Evolutionary conservation across 2,329 filamentous ascomycete genomes (phyloP).

Genomic region (Colletotrichum sp.): DNA sequence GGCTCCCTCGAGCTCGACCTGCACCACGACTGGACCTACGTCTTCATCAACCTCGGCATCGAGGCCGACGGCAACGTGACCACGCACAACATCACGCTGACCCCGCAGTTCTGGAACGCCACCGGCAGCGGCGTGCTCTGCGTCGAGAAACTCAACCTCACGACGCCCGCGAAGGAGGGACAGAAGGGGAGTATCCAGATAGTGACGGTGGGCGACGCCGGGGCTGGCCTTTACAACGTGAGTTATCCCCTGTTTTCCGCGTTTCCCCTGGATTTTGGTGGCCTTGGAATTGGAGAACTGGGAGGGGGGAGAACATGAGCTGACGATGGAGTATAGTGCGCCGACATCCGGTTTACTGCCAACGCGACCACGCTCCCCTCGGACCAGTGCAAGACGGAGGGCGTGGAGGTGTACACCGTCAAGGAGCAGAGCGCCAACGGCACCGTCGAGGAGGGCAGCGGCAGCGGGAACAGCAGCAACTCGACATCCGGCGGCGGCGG

Average conservation of each 20-base stretch:
- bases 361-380: conserved; percentile 49
- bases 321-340: conserved; percentile 59
- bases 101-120: conserved; percentile 62
- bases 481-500: background rate
- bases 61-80: conserved; percentile 49
- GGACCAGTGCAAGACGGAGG: conserved; percentile 63
- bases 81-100: conserved; percentile 74
- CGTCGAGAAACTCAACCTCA: conserved; percentile 62
- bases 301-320: background rate
- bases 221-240: conserved; percentile 71
- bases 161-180: conserved; percentile 61
- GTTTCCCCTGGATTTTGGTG: no score
- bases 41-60: conserved; percentile 59
- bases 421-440: conserved; percentile 30
- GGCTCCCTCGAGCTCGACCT: conserved; percentile 53
- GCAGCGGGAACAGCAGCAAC: conserved; percentile 14
- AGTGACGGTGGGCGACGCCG: conserved; percentile 63
- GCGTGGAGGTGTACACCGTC: conserved; percentile 46
- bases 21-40: conserved; percentile 57
- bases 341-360: conserved; percentile 72
- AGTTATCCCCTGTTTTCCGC: conserved; percentile 21
- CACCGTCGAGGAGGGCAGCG: conserved; percentile 6
- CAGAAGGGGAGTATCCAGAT: conserved; percentile 72
- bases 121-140: conserved; percentile 71
- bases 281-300: rapidly evolving